Evolutionary conservation across 805 yeast species (phyloP).

Genomic region (Saccharomycopsis malanga): DNA sequence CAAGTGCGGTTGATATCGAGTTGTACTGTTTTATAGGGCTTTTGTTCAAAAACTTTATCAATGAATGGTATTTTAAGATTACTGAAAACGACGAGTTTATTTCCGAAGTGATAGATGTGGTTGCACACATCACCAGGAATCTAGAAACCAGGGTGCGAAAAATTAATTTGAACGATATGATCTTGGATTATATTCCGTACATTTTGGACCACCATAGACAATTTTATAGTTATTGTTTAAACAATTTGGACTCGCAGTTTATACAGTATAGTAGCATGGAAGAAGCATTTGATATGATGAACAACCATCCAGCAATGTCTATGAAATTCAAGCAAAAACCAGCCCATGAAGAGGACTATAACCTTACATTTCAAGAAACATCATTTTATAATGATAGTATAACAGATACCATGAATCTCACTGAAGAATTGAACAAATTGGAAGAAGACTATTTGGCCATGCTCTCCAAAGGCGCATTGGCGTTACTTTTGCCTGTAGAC

Average conservation of each 20-base stretch:
- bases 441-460: conserved; percentile 33
- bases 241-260: conserved; percentile 28
- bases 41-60: conserved; percentile 40
- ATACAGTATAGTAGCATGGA: conserved; percentile 30
- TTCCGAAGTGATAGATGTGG: conserved; percentile 33
- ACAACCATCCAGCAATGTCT: conserved; percentile 32
- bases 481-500: conserved; percentile 35
- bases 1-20: conserved; percentile 36
- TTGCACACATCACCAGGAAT: conserved; percentile 35
- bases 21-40: conserved; percentile 42
- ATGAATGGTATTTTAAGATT: conserved; percentile 38
- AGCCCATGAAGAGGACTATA: not conserved
- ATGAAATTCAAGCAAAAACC: conserved; percentile 10
- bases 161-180: conserved; percentile 31
- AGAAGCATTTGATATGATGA: conserved; percentile 30
- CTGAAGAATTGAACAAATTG: conserved; percentile 11
- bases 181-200: conserved; percentile 41
- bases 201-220: conserved; percentile 35
- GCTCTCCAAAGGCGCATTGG: conserved; percentile 31
- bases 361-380: conserved; percentile 3
- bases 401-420: not conserved
- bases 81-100: conserved; percentile 38
- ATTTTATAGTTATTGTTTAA: conserved; percentile 27
- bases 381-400: conserved; percentile 7
- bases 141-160: conserved; percentile 30